Base-by-base conservation (phyloP, 2,329 filamentous ascomycete genomes). In the Penicillium sp. region DNA sequence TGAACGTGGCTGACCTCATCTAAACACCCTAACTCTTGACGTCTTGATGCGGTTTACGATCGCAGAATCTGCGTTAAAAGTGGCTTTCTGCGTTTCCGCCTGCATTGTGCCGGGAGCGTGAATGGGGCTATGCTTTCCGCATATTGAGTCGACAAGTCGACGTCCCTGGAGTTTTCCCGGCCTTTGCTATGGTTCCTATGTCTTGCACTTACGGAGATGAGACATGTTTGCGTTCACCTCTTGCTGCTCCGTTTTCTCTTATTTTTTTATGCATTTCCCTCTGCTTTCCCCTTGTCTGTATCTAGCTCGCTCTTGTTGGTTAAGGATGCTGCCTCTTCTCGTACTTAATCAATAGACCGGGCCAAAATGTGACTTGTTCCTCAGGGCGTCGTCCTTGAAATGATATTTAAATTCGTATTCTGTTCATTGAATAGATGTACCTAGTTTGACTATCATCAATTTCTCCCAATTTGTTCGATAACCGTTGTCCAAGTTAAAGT, bases 1-100 rank as follows among this genome's bases (percentile, higher is more conserved):
- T 97, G 92, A 97, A 97, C 71, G 90, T 88, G 78, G 83, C 84
- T 74, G 74, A 77, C 62, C 75, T 77, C 62, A 77, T 77, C 71
- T 77, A 77, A 77, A 72, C 61, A 49, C 58, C 61, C 57, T 67
- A 63, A 64, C 57, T 62, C 63, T 63, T 66, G 63, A 69, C 67
- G 63, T 69, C 68, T 63, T 65, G 68, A 72, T 71, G 68, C 69
- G 69, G 68, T 69, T 70, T 64, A 71, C 58, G 71, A 72, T 66
- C 65, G 69, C 71, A 72, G 70, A 70, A 65, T 62, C 65, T 71
- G 69, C 66, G 69, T 63, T 52, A 71, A 73, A 74, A 74, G 72
- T 74, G 72, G 72, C 70, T 74, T 74, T 69, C 68, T 72, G 66
- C 70, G 66, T 70, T 65, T 60, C 61, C 64, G 60, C 66, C 64